Base-by-base conservation (phyloP, 345 rosid species). In the Turnera subulata region DNA sequence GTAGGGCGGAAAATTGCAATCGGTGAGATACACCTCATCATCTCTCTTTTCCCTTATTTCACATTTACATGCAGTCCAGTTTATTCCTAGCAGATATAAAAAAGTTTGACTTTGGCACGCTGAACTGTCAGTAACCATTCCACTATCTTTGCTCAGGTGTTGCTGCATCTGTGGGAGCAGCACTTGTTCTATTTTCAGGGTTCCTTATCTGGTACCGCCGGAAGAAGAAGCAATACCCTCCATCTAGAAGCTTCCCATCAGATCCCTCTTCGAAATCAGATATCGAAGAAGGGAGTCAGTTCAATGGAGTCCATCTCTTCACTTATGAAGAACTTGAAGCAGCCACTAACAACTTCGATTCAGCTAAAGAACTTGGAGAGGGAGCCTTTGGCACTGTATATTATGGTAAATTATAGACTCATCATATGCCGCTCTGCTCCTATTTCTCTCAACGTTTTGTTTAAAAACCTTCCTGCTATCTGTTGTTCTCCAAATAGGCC, bases 361-460 rank as follows among this genome's bases (percentile, higher is more conserved):
- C 85, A 5, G 46, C 73, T 0, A 76, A 21, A 59, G 93, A 92
- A 73, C 91, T 89, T 26, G 98, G 98, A 24, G 95, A 84, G 65
- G 98, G 98, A 52, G 96, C 96, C 71, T 91, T 82, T 64, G 96
- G 95, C 67, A 84, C 88, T 21, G 98, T 92, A 11, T 92, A 84
- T 23, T 65, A 77, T 61, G 98, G 98, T 77, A 82, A 52, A 68
- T 71, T 39, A 20, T n/a, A 15, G 0, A 25, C 21, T 21, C 1
- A 6, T 24, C 38, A 23, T 21, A 13, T 0, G 6, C 9, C n/a
- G 21, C 14, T 40, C 25, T 19, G 13, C 52, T 9, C 6, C 18
- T 26, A 46, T 26, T 62, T 64, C 2, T 1, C 45, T 16, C 23
- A 11, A 48, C 42, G 39, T 2, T 12, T 21, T 43, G 37, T n/a